These are phyloP conservation scores for Marsdenia floribunda DNA, from an alignment of 257 asterid species.

Conservation along the genomic window DNA sequence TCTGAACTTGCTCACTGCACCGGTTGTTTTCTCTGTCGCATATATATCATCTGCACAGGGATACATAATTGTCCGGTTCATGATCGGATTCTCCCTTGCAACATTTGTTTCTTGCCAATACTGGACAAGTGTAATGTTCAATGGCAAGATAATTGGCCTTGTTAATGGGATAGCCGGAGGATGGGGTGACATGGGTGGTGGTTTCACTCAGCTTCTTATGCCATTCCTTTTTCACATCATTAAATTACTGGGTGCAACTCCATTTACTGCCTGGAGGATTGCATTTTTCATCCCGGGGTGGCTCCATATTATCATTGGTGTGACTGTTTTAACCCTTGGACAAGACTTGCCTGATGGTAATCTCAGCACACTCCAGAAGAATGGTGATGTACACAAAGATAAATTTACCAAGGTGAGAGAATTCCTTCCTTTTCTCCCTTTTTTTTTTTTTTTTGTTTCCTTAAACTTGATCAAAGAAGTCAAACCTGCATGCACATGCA, in stretches of 20 bases:
- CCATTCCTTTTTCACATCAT: constrained; percentile 43
- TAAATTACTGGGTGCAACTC: constrained; percentile 31
- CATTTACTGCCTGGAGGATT: constrained; percentile 55
- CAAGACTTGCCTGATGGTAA: constrained; percentile 68
- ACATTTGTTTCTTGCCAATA: constrained; percentile 57
- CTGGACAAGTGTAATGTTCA: constrained; percentile 58
- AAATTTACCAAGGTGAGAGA: constrained; percentile 35
- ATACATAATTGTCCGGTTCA: constrained; percentile 43
- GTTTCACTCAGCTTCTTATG: constrained; percentile 54
- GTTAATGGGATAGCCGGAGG: constrained; percentile 57
- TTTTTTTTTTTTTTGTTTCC: no score
- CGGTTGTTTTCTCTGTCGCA: constrained; percentile 45
- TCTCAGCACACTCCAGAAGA: constrained; percentile 41
- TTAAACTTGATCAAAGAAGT: no score
- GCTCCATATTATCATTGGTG: constrained; percentile 47
- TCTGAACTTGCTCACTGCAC: constrained; percentile 44
- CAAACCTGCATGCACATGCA: no score
- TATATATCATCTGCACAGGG: constrained; percentile 40
- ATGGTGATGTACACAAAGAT: constrained; percentile 44
- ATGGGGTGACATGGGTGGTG: constrained; percentile 67
- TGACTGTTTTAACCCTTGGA: constrained; percentile 40
- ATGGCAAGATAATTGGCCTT: constrained; percentile 38
- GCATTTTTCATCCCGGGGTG: constrained; percentile 54
- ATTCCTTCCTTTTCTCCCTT: no score
- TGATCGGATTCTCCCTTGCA: constrained; percentile 56